Conservation (phyloP, 139 green algal species). For the Yamagishiella unicocca region DNA sequence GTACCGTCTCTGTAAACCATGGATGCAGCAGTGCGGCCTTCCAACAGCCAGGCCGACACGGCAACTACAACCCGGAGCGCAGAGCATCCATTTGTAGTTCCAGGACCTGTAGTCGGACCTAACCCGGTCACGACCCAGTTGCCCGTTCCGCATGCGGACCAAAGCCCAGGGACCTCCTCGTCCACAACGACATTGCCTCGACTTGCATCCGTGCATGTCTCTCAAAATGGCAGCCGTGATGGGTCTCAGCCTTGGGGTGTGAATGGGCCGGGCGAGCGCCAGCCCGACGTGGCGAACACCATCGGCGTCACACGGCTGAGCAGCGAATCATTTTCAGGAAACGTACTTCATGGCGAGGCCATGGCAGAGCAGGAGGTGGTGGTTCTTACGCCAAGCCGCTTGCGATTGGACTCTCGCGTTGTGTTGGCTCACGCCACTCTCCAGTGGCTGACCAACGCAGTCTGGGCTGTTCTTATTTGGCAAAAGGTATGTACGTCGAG, state of each 20-base stretch:
- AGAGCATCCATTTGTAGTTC: conserved; percentile 2
- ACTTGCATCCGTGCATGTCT: conserved; percentile 4
- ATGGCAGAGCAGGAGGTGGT: background rate
- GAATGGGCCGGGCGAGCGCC: background rate
- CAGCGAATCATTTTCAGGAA: background rate
- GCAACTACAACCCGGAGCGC: too few species aligned
- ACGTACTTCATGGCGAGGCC: background rate
- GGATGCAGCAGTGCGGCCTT: conserved; percentile 1
- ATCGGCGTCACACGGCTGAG: background rate
- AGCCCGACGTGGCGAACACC: background rate
- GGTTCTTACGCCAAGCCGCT: conserved; percentile 20
- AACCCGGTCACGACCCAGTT: background rate
- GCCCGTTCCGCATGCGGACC: too few species aligned
- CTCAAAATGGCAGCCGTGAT: background rate
- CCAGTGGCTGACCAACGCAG: conserved; percentile 33
- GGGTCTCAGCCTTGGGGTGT: background rate
- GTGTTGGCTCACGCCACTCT: background rate
- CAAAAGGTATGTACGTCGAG: conserved; percentile 38
- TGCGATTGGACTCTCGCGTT: conserved; percentile 29
- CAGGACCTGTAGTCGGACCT: background rate
- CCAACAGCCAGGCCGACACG: too few species aligned
- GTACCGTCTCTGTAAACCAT: too few species aligned
- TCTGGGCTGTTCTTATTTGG: conserved; percentile 32
- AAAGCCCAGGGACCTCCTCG: background rate
- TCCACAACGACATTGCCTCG: background rate